Evolutionary conservation across 1,284 basidiomycete genomes (phyloP), one percentile per base, ranked within the genome.

Genomic region (Boletus sp.): DNA sequence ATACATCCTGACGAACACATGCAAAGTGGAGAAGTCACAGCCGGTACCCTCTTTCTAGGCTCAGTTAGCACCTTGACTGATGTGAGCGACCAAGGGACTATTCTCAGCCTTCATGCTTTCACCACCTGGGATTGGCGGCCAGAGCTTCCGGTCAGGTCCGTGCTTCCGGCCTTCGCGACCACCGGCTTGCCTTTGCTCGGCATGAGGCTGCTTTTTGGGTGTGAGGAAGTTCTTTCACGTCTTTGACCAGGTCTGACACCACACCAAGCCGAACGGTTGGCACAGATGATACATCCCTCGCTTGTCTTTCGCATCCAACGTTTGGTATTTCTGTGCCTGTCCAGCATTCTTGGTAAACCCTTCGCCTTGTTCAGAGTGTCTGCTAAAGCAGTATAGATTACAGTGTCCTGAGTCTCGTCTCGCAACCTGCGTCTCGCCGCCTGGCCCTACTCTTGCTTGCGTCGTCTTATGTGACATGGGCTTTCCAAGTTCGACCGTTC

Each of bases 1-100:
- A 72, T 72, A 40, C 72, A 72, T 47, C 71, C 72, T 7, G 72
- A 72, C 48, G 71, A 72, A 54, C 61, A 71, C 51, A 69, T 72
- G 53, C 71, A 72, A 56, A 72, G 68, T 48, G 72, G 66, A 33
- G 72, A 72, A 51, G 57, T 66, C n/a, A 62, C 59, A 20, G 67
- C 71, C 41, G 71, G 71, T 71, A 54, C 43, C 32, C 39, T 48
- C 35, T n/a, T 32, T 48, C 51, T 33, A 35, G 29, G 20, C 33
- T 35, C 30, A 19, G 37, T 12, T 38, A 10, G 8, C 44, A 34
- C 16, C 22, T 5, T 48, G 42, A 36, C 52, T 62, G 46, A 54
- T 45, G 13, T 8, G 32, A 27, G 38, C 44, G 34, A 35, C 33
- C 3, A 55, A 72, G 69, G 66, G 8, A 51, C 43, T n/a, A 48